Evolutionary conservation across 2,329 filamentous ascomycete genomes (phyloP), one percentile per base, ranked within the genome.

Genomic region (Corniculantispora saksenae): DNA sequence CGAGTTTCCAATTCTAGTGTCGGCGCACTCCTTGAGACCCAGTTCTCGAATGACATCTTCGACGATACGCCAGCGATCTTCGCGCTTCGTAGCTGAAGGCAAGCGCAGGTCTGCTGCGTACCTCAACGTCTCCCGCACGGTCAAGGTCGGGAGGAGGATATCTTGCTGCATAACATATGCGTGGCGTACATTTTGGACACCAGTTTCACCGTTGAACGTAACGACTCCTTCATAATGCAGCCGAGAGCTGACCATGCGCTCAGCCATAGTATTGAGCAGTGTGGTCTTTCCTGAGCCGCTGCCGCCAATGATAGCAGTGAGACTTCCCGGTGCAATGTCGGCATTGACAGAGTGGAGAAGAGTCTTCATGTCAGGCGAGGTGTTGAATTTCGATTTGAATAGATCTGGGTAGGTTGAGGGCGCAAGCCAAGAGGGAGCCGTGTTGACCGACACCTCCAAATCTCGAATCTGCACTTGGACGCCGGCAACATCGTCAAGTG

Each of bases 141-240:
- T 94, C 66, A 94, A 77, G 0, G 89, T 90, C 0, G 91, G 89
- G 0, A 93, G 80, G 1, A 94, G 79, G 17, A 93, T 83, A 71
- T 94, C 91, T 70, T 93, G 89, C 72, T 93, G 89, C 83, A 90
- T 91, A 23, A 91, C 90, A 79, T 93, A 91, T 58, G 89, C 84
- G 74, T 88, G 84, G 60, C 88, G 79, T 55, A 89, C 79, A 64
- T 79, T 80, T 29, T 83, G 78, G 5, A 88, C 80, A 1, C 86
- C 82, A 27, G 80, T 69, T 45, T 78, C 75, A 1, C 83, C 84
- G 72, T 92, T 92, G 76, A 91, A 92, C 0, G 82, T 84, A 0
- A 82, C 83, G 3, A 75, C 73, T 0, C 91, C 90, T 3, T 81
- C 78, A 35, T 85, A 82, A 2, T 76, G 76, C 19, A 87, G 72